phyloP scores from a whole-genome alignment of 1,284 basidiomycete genomes.

The Rhodotorula mucilaginosa region DNA sequence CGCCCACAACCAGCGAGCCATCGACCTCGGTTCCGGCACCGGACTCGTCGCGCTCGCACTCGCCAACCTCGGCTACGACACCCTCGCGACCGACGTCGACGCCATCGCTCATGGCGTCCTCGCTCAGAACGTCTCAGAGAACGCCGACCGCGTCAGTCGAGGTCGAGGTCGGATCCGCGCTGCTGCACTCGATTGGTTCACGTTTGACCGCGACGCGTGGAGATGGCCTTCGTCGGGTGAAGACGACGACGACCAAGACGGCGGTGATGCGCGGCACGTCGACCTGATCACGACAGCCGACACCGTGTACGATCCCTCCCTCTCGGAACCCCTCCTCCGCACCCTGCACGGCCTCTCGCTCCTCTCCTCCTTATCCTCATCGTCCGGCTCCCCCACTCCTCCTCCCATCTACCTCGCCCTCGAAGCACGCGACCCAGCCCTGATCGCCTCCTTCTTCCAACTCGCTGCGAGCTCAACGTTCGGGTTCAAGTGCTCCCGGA shows the following conservation, averaged over 20 bases:
- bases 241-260: neutral
- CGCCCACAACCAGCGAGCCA: conserved; percentile 46
- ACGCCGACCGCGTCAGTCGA: conserved; percentile 43
- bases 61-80: conserved; percentile 67
- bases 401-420: conserved; percentile 64
- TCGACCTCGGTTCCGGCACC: conserved; percentile 80
- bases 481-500: conserved; percentile 58
- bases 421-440: conserved; percentile 68
- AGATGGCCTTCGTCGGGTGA: neutral
- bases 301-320: conserved; percentile 68
- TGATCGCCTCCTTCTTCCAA: conserved; percentile 62
- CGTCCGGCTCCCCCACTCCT: conserved; percentile 2
- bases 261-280: conserved; percentile 53
- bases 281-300: conserved; percentile 81
- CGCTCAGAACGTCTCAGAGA: conserved; percentile 61
- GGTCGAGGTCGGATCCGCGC: neutral
- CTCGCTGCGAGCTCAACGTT: conserved; percentile 56
- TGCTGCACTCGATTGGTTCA: conserved; percentile 59
- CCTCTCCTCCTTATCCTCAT: conserved; percentile 16
- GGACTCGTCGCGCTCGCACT: conserved; percentile 58
- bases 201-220: conserved; percentile 52
- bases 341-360: conserved; percentile 60
- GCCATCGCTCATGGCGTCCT: conserved; percentile 69
- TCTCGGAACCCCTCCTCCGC: conserved; percentile 67
- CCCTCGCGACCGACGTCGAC: conserved; percentile 73